A percentile compares a stretch with the other conserved stretches of the same genome.
Evolutionary conservation across 345 rosid genomes (phyloP).

Genomic region (Corymbia maculata): DNA sequence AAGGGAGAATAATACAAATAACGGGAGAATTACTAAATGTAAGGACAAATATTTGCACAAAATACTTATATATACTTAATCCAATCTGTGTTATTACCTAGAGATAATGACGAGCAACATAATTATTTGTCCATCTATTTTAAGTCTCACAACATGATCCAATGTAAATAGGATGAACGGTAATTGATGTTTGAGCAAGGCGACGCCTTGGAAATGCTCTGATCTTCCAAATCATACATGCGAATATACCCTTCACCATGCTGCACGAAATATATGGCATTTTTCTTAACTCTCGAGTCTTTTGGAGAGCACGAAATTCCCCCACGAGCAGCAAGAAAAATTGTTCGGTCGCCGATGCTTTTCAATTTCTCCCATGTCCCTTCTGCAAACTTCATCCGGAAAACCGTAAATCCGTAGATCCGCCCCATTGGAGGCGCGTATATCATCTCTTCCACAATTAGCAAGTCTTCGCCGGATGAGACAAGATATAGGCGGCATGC

Average conservation of each 20-base stretch:
- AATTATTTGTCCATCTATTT: too few species aligned
- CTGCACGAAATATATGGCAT: background rate
- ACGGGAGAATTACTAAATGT: too few species aligned
- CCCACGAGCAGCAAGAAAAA: background rate
- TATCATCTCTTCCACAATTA: background rate
- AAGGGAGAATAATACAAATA: too few species aligned
- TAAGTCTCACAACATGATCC: background rate
- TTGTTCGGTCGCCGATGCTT: background rate
- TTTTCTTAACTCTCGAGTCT: background rate
- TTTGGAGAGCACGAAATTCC: background rate
- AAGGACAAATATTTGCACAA: too few species aligned
- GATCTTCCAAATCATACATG: background rate
- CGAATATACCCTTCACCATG: background rate
- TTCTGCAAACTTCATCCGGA: background rate
- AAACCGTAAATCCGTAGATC: background rate
- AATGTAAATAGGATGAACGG: background rate
- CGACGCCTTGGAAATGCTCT: background rate
- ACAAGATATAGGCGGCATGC: background rate
- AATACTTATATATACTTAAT: too few species aligned
- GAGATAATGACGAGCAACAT: accelerated
- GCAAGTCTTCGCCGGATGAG: background rate
- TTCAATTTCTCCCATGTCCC: background rate
- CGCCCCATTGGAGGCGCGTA: accelerated
- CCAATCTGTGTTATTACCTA: too few species aligned
- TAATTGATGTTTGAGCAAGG: background rate